Evolutionary conservation across 2,329 filamentous ascomycete species (phyloP).

Genomic region (Sphaceloma murrayae): DNA sequence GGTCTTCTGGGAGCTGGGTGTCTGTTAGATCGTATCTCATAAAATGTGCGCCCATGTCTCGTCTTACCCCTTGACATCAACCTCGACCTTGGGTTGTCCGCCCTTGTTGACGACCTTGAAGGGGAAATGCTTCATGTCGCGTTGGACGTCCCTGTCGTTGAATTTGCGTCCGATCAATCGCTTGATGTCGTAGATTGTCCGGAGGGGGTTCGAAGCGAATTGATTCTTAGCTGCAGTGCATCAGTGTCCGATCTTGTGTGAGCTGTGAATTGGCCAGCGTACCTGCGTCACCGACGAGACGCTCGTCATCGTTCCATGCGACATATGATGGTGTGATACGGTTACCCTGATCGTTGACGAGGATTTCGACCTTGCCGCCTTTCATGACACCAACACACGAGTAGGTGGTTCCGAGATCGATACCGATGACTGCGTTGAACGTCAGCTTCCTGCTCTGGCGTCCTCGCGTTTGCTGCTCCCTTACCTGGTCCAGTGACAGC

Average conservation of each 20-base stretch:
- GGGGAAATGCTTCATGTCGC: slow-evolving; percentile 95
- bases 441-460: too few relatives aligned
- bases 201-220: slow-evolving; percentile 45
- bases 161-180: slow-evolving; percentile 45
- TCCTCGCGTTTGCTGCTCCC: too few relatives aligned
- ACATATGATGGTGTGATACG: slow-evolving; percentile 68
- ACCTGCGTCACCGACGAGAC: slow-evolving; percentile 83
- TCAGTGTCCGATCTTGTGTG: not conserved
- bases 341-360: slow-evolving; percentile 95
- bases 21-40: slow-evolving; percentile 17
- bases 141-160: slow-evolving; percentile 67
- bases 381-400: slow-evolving; percentile 92
- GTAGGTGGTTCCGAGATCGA: slow-evolving; percentile 85
- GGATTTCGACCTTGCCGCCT: slow-evolving; percentile 88
- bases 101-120: slow-evolving; percentile 87
- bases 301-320: slow-evolving; percentile 79
- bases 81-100: slow-evolving; percentile 78
- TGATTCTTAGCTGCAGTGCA: slow-evolving; percentile 70
- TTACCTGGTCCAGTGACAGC: slow-evolving; percentile 57
- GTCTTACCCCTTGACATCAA: slow-evolving; percentile 52
- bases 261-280: slow-evolving; percentile 19
- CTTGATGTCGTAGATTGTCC: slow-evolving; percentile 42
- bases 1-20: slow-evolving; percentile 45
- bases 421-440: slow-evolving; percentile 64
- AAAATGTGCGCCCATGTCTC: not conserved